Percentiles rank a stretch among this genome's conserved stretches.
Conservation (phyloP, 305 asterid species). For the Fraxinus sp. region DNA sequence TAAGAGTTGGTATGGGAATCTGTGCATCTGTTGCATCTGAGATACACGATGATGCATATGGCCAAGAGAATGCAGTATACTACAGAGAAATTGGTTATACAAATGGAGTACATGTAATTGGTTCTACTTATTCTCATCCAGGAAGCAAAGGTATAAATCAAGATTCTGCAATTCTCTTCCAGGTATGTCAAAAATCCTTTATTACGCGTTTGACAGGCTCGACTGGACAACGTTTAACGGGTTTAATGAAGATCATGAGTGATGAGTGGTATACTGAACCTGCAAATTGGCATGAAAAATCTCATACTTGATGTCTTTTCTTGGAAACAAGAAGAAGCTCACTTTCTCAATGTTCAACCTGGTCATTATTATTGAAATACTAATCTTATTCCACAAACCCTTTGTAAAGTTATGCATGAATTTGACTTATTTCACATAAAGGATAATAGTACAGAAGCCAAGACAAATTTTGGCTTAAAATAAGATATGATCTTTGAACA, state of each 20-base stretch:
- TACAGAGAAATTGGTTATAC: conserved; percentile 16
- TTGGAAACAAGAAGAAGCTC: background rate
- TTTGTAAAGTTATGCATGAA: background rate
- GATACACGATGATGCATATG: conserved; percentile 51
- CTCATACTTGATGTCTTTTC: background rate
- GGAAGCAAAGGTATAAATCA: conserved; percentile 74
- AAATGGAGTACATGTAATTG: conserved; percentile 30
- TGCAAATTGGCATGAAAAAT: background rate
- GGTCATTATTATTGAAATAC: background rate
- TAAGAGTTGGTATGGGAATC: conserved; percentile 51
- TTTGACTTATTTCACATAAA: background rate
- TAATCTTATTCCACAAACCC: background rate
- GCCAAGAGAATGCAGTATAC: conserved; percentile 48
- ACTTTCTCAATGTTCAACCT: background rate
- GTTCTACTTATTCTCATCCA: conserved; percentile 52
- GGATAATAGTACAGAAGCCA: background rate
- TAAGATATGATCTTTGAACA: background rate
- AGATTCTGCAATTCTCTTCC: conserved; percentile 68
- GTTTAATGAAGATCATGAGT: background rate
- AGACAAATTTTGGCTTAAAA: background rate
- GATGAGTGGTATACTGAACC: background rate
- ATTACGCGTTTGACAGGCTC: background rate
- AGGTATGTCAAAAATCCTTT: conserved; percentile 32
- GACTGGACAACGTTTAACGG: background rate
- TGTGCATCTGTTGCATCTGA: conserved; percentile 60